Evolutionary conservation across 352 stramenopile species (phyloP).

Genomic region (Plasmopara viticola): DNA sequence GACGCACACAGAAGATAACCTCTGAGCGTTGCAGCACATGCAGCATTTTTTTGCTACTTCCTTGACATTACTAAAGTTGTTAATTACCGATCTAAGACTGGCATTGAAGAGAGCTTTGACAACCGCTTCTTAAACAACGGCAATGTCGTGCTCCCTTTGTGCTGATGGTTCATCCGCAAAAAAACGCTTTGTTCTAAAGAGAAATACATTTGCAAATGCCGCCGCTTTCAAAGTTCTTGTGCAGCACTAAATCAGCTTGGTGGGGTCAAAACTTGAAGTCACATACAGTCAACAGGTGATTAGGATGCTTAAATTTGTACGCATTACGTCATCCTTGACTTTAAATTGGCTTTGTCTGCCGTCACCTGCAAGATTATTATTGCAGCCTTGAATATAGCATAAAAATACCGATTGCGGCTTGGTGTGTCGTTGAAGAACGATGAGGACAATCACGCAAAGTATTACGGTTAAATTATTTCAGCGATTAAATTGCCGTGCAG

Average conservation of each 20-base stretch:
- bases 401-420: no score
- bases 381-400: no score
- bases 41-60: not conserved
- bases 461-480: no score
- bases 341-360: no score
- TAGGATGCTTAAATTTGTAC: not conserved
- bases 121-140: not conserved
- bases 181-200: not conserved
- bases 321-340: not conserved
- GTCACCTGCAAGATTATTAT: no score
- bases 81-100: not conserved
- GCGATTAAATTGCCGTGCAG: no score
- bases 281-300: not conserved
- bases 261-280: not conserved
- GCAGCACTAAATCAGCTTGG: not conserved
- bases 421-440: no score
- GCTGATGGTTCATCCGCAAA: not conserved
- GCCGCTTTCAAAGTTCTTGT: not conserved
- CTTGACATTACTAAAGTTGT: not conserved
- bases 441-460: no score
- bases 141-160: not conserved
- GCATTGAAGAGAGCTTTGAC: not conserved
- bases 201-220: not conserved
- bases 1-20: not conserved
- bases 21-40: not conserved